phyloP scores from a whole-genome alignment of 1,139 yeast genomes.

The Geotrichum aggregatum region DNA sequence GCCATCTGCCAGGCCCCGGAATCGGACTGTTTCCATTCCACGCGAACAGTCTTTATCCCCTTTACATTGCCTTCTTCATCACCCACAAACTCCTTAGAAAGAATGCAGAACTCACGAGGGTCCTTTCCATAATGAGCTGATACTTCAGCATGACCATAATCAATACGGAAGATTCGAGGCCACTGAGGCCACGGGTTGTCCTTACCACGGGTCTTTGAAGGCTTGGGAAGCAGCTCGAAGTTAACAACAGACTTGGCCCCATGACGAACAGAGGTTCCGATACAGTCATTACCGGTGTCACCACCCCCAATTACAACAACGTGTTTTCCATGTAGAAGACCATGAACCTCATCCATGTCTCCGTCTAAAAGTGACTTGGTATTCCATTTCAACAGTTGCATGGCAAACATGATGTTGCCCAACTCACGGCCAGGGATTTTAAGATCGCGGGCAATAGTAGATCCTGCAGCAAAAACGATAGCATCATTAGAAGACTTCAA shows the following conservation, averaged over 20 bases:
- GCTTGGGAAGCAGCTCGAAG: conserved; percentile 91
- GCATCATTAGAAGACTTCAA: conserved; percentile 67
- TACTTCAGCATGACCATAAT: conserved; percentile 95
- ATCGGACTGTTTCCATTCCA: conserved; percentile 94
- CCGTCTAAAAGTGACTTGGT: conserved; percentile 84
- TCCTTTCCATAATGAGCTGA: conserved; percentile 91
- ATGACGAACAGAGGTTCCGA: conserved; percentile 95
- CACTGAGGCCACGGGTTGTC: conserved; percentile 99
- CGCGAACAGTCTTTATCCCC: conserved; percentile 89
- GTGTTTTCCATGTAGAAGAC: conserved; percentile 71
- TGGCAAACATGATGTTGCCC: conserved; percentile 87
- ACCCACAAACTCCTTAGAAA: conserved; percentile 91
- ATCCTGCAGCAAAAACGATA: conserved; percentile 86
- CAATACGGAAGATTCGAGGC: conserved; percentile 97
- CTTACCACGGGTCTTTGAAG: conserved; percentile 77
- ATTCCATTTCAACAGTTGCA: conserved; percentile 83
- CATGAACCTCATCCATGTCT: conserved; percentile 69
- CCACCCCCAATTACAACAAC: conserved; percentile 99
- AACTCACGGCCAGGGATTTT: conserved; percentile 89
- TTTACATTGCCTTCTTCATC: conserved; percentile 91
- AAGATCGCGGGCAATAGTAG: conserved; percentile 92
- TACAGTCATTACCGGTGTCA: conserved; percentile 98
- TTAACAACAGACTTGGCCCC: conserved; percentile 92
- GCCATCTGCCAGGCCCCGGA: conserved; percentile 99
- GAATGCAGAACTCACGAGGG: conserved; percentile 93